Percentiles rank a stretch among this genome's conserved stretches.
Conservation (phyloP, 139 green algal genomes). For the Chlorella sp. region DNA sequence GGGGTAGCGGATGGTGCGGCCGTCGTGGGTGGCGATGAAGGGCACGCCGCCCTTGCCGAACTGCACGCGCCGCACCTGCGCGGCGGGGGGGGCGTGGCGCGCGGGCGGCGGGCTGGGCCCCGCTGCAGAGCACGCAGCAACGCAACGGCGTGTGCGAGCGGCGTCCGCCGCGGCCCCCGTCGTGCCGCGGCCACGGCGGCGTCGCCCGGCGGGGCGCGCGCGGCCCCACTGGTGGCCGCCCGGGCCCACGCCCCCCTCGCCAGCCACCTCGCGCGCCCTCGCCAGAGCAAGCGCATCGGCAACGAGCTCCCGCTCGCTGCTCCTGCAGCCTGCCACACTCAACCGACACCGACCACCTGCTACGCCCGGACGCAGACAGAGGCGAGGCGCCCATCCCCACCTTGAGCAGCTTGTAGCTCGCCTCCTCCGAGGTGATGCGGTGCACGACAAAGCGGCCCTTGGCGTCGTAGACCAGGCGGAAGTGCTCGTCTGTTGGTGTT, state of each 20-base stretch:
- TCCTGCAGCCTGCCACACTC: neutral
- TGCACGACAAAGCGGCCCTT: conserved; percentile 99
- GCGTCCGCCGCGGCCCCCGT: no score
- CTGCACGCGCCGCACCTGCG: conserved; percentile 48
- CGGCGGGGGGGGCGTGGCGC: no score
- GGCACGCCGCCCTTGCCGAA: conserved; percentile 94
- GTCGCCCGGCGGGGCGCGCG: no score
- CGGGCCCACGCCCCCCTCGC: no score
- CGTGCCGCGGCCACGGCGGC: no score
- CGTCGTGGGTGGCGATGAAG: conserved; percentile 95
- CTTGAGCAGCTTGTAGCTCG: conserved; percentile 98
- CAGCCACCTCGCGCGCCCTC: no score
- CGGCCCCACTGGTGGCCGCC: no score
- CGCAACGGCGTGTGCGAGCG: no score
- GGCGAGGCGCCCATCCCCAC: conserved; percentile 52
- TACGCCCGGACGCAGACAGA: no score
- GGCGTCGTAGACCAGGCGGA: conserved; percentile 94
- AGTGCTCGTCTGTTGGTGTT: conserved; percentile 60
- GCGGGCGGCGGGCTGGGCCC: neutral
- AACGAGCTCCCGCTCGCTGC: no score
- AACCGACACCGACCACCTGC: neutral
- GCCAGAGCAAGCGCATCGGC: no score
- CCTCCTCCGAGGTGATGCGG: conserved; percentile 95
- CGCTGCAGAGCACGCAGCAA: neutral
- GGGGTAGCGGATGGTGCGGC: conserved; percentile 98